phyloP scores from a whole-genome alignment of 805 yeast species.

The Candida nitratophila region DNA sequence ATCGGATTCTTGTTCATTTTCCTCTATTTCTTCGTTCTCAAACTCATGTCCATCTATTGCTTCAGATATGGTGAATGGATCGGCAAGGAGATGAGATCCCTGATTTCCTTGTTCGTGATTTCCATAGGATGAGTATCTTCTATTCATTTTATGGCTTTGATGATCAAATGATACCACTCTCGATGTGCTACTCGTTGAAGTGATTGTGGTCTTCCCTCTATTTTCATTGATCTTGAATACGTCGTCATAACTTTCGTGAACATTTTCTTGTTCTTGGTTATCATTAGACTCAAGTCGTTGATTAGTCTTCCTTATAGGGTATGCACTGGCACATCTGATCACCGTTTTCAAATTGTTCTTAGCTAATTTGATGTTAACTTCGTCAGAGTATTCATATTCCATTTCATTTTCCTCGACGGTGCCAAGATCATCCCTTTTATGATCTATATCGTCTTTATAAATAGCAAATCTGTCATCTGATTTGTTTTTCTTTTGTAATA shows the following conservation, averaged over 20 bases:
- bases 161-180: neutral
- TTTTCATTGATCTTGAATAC: neutral
- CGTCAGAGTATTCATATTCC: slow-evolving; percentile 43
- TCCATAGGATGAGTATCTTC: neutral
- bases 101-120: neutral
- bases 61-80: too few species aligned
- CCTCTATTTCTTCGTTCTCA: too few species aligned
- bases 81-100: neutral
- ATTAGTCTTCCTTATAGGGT: slow-evolving; percentile 16
- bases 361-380: slow-evolving; percentile 42
- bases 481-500: slow-evolving; percentile 34
- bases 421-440: neutral
- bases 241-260: neutral
- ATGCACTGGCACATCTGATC: slow-evolving; percentile 26
- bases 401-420: slow-evolving; percentile 9
- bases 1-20: slow-evolving; percentile 11
- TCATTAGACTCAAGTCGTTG: neutral
- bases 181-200: neutral
- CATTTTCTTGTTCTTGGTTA: neutral
- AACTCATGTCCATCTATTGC: too few species aligned
- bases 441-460: slow-evolving; percentile 9
- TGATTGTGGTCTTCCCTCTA: neutral
- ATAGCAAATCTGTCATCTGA: slow-evolving; percentile 15
- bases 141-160: neutral
- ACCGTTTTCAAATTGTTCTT: slow-evolving; percentile 32